These are phyloP conservation scores for Candida boidinii DNA, from an alignment of 805 yeast species.

Conservation along the genomic window DNA sequence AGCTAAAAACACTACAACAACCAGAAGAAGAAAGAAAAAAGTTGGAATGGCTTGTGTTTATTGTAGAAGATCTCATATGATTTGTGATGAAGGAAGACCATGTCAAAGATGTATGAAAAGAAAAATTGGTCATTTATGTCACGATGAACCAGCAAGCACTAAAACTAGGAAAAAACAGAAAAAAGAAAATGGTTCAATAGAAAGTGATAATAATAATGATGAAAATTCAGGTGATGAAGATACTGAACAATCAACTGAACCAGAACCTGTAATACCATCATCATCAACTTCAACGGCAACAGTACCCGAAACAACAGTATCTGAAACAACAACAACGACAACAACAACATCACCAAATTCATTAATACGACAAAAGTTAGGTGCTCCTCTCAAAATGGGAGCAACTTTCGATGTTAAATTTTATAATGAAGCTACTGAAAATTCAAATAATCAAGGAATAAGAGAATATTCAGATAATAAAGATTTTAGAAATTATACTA, in stretches of 20 bases:
- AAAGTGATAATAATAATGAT: not conserved
- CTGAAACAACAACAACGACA: not conserved
- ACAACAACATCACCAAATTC: not conserved
- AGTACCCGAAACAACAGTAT: not conserved
- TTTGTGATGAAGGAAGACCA: slow-evolving; percentile 73
- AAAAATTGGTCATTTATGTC: slow-evolving; percentile 82
- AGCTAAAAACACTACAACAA: slow-evolving; percentile 13
- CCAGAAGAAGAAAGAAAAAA: slow-evolving; percentile 45
- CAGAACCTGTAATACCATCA: not conserved
- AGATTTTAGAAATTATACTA: no score
- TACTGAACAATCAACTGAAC: not conserved
- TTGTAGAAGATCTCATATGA: slow-evolving; percentile 90
- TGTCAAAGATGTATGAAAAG: slow-evolving; percentile 80
- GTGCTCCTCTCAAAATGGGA: not conserved
- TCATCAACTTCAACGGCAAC: no score
- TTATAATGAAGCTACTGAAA: slow-evolving; percentile 1
- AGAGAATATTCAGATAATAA: no score
- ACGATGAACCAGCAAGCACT: slow-evolving; percentile 51
- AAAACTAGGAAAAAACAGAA: slow-evolving; percentile 25
- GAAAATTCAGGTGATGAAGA: not conserved
- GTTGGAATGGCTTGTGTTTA: slow-evolving; percentile 74
- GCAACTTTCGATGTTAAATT: slow-evolving; percentile 1
- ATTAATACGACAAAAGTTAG: not conserved
- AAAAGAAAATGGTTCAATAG: slow-evolving; percentile 1
- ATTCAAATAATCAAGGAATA: no score